Evolutionary conservation across 805 yeast genomes (phyloP).

Genomic region (Kodamaea fukazawae): DNA sequence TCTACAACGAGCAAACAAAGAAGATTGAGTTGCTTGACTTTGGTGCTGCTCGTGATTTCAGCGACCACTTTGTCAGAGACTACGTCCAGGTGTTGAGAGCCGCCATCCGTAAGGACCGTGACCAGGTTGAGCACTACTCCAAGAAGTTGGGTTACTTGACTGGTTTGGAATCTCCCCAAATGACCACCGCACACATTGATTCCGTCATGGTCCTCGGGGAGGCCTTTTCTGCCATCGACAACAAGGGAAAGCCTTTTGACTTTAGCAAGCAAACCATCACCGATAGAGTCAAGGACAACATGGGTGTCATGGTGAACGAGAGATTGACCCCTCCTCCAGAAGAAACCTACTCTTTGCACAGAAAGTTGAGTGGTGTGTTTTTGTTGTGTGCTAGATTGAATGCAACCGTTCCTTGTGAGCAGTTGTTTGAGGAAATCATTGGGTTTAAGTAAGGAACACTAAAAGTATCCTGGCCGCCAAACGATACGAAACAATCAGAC

Average conservation of each 20-base stretch:
- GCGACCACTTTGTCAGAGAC: slow-evolving; percentile 60
- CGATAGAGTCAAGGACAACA: slow-evolving; percentile 84
- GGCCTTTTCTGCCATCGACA: slow-evolving; percentile 66
- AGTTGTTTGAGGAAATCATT: slow-evolving; percentile 72
- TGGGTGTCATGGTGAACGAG: slow-evolving; percentile 85
- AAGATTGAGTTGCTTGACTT: slow-evolving; percentile 88
- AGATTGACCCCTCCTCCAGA: slow-evolving; percentile 97
- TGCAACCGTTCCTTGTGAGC: slow-evolving; percentile 79
- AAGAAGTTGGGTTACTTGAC: slow-evolving; percentile 81
- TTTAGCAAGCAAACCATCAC: slow-evolving; percentile 88
- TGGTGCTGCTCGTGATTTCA: slow-evolving; percentile 88
- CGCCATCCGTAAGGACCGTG: slow-evolving; percentile 67
- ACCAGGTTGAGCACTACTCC: slow-evolving; percentile 62
- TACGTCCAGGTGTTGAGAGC: slow-evolving; percentile 73
- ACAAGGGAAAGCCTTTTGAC: slow-evolving; percentile 55
- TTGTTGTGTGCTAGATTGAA: slow-evolving; percentile 80
- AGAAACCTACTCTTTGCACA: slow-evolving; percentile 93
- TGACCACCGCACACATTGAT: slow-evolving; percentile 91
- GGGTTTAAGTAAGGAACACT: slow-evolving; percentile 37
- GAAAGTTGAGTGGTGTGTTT: slow-evolving; percentile 93
- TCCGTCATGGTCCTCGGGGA: slow-evolving; percentile 90
- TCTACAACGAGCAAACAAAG: slow-evolving; percentile 68
- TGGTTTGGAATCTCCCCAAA: slow-evolving; percentile 81
- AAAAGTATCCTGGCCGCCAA: too few relatives aligned
- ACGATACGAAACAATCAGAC: too few relatives aligned